Percentiles rank a stretch among this genome's conserved stretches.
Evolutionary conservation across 139 green algal genomes (phyloP).

Genomic region (Pleodorina starrii): DNA sequence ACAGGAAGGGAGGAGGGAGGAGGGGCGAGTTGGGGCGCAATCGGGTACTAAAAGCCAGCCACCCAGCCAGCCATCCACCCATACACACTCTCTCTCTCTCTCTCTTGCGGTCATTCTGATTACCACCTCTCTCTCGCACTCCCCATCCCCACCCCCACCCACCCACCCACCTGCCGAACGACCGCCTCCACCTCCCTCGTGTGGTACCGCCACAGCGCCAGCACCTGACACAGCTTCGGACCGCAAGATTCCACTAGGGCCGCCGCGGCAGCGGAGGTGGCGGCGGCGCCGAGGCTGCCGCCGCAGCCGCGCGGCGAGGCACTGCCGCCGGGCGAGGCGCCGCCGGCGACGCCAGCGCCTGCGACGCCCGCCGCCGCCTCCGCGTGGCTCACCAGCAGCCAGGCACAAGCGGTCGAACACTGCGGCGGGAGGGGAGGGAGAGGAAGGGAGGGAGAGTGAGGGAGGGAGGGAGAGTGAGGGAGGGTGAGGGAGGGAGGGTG

Average conservation of each 20-base stretch:
- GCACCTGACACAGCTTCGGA: neutral
- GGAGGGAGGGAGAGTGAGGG: neutral
- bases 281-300: neutral
- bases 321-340: conserved; percentile 15
- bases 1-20: too few relatives aligned
- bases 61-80: neutral
- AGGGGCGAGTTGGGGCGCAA: too few relatives aligned
- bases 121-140: neutral
- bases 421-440: neutral
- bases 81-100: neutral
- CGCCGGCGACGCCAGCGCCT: neutral
- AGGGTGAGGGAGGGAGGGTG: neutral
- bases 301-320: too few relatives aligned
- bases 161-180: neutral
- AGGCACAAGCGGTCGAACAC: neutral
- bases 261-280: neutral
- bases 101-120: neutral
- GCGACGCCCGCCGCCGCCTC: neutral
- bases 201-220: conserved; percentile 21
- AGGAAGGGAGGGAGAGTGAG: neutral
- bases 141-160: neutral
- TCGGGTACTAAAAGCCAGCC: neutral
- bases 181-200: neutral
- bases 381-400: neutral
- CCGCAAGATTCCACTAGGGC: too few relatives aligned